These are phyloP conservation scores for Globisporangium orthogonon DNA, from an alignment of 352 stramenopile genomes.

Conservation along the genomic window DNA sequence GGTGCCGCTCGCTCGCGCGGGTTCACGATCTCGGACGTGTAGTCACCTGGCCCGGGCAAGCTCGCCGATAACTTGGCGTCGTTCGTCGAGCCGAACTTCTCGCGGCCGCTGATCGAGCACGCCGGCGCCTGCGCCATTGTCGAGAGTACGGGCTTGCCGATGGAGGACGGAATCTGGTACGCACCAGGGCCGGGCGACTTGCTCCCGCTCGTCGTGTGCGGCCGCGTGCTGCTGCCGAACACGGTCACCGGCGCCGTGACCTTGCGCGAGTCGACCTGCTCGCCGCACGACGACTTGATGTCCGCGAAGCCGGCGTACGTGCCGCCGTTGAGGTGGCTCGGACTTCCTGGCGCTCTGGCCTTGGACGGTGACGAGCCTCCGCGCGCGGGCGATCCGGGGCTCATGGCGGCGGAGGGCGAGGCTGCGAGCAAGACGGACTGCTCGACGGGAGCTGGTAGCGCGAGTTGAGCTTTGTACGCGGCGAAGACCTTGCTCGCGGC, in stretches of 20 bases:
- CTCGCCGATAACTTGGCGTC: slow-evolving; percentile 40
- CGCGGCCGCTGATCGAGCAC: slow-evolving; percentile 64
- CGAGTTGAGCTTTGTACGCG: too few species aligned
- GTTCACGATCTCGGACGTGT: slow-evolving; percentile 59
- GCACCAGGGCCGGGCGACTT: slow-evolving; percentile 59
- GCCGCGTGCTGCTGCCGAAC: slow-evolving; percentile 58
- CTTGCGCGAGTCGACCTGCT: slow-evolving; percentile 73
- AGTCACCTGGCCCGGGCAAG: slow-evolving; percentile 57
- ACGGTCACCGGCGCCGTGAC: slow-evolving; percentile 50
- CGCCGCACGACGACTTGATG: slow-evolving; percentile 63
- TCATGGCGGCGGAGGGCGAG: slow-evolving; percentile 7
- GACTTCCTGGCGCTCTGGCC: slow-evolving; percentile 26
- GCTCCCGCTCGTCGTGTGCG: slow-evolving; percentile 33
- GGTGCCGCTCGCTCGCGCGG: slow-evolving; percentile 52
- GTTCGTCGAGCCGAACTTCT: slow-evolving; percentile 72
- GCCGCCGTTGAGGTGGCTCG: slow-evolving; percentile 14
- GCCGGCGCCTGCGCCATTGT: slow-evolving; percentile 48
- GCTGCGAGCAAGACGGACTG: too few species aligned
- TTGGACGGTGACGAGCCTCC: slow-evolving; percentile 29
- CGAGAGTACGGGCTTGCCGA: slow-evolving; percentile 62
- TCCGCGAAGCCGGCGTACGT: slow-evolving; percentile 42
- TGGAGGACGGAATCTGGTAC: slow-evolving; percentile 67
- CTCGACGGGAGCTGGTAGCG: too few species aligned
- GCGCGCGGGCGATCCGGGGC: slow-evolving; percentile 23
- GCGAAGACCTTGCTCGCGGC: too few species aligned